Evolutionary conservation across 805 yeast genomes (phyloP), one percentile per base, ranked within the genome.

Genomic region (Candida alai): DNA sequence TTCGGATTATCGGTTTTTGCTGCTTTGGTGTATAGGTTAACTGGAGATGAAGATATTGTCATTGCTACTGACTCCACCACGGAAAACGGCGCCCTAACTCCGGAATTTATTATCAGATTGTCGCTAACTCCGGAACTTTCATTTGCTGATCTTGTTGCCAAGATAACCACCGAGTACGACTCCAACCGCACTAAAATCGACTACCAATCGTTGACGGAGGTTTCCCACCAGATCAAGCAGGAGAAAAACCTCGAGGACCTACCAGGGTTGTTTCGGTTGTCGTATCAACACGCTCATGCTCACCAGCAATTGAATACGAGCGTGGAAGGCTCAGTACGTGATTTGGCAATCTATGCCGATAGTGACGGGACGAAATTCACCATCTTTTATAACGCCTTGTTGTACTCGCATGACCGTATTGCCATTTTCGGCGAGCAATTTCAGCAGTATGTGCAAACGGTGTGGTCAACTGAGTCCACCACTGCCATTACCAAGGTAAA

Each of bases 11-110:
- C 95, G 12, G 74, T 74, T 1, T 84, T 80, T 61, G 76, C 82
- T 16, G 76, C 82, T 1, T 68, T 90, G 37, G 70, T 86, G 24
- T 81, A 74, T 58, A 71, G 97, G 52, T 65, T 86, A 30, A 83
- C 96, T 2, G 97, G 97, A 16, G 97, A 90, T 55, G 97, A 90
- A 45, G 97, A 90, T 49, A 80, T 93, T 32, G 80, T 83, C n/a
- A 63, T 90, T 41, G 88, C 89, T n/a, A 78, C 88, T 0, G 78
- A 81, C 45, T 41, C 44, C 10, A 57, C 58, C 5, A n/a, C n/a
- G n/a, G n/a, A n/a, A n/a, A n/a, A n/a, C n/a, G n/a, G n/a, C n/a
- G n/a, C n/a, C n/a, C n/a, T n/a, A n/a, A n/a, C n/a, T n/a, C n/a
- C n/a, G n/a, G 76, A 76, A 18, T 74, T 79, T 44, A 78, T 85